Evolutionary conservation across 2,329 filamentous ascomycete genomes (phyloP).

Genomic region (Pseudopyrenochaeta lycopersici): DNA sequence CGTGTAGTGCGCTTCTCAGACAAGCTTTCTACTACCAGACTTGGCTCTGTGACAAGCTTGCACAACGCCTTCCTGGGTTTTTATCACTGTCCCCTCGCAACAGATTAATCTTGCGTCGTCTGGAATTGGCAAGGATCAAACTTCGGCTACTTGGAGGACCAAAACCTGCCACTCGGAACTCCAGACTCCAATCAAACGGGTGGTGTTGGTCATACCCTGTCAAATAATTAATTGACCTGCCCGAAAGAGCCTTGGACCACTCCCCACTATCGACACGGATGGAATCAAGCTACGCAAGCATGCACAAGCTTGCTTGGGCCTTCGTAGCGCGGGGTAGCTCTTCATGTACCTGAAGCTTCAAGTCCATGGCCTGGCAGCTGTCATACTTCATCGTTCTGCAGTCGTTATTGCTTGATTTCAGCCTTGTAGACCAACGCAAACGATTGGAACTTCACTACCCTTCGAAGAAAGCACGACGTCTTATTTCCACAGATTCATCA

Average conservation of each 20-base stretch:
- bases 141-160: too few species aligned
- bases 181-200: not conserved
- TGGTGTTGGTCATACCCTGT: not conserved
- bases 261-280: slow-evolving; percentile 1
- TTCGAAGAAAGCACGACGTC: not conserved
- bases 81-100: too few species aligned
- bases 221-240: slow-evolving; percentile 18
- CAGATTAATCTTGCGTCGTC: too few species aligned
- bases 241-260: slow-evolving; percentile 21
- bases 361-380: too few species aligned
- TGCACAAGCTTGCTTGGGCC: slow-evolving; percentile 19
- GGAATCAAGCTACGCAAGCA: slow-evolving; percentile 29
- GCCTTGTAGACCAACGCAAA: not conserved
- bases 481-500: not conserved
- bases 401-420: not conserved
- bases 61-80: too few species aligned
- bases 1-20: not conserved
- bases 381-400: not conserved
- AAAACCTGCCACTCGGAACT: not conserved
- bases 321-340: slow-evolving; percentile 4
- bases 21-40: not conserved
- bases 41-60: not conserved
- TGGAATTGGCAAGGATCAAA: too few species aligned
- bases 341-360: not conserved
- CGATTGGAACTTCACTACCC: not conserved